Evolutionary conservation across 371 early-diverging fungal species (phyloP).

Genomic region (Amoeboaphelidium occidentale): DNA sequence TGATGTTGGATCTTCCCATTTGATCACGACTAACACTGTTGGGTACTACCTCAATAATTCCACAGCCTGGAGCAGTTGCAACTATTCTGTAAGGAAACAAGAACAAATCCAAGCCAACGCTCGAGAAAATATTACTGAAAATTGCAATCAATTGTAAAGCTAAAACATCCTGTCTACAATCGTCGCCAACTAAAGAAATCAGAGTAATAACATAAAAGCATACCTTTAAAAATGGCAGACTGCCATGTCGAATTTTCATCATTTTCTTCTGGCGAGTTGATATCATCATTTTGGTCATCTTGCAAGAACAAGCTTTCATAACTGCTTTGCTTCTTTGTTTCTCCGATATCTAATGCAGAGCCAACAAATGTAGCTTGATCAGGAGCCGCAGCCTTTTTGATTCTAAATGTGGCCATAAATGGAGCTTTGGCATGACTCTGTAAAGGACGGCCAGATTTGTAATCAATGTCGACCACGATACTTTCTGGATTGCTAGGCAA

Average conservation of each 20-base stretch:
- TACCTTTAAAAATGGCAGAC: conserved; percentile 96
- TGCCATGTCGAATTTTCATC: conserved; percentile 21
- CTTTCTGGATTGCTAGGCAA: conserved; percentile 94
- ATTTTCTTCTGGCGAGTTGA: conserved; percentile 6
- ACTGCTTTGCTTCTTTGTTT: background rate
- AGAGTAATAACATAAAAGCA: conserved; percentile 45
- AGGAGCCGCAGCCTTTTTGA: conserved; percentile 10
- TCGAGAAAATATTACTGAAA: conserved; percentile 86
- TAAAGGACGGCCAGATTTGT: conserved; percentile 77
- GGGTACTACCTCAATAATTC: conserved; percentile 98
- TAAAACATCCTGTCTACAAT: conserved; percentile 89
- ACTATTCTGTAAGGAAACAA: conserved; percentile 95
- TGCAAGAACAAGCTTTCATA: background rate
- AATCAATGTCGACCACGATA: conserved; percentile 80
- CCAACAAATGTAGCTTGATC: background rate
- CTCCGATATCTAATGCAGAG: too few relatives aligned
- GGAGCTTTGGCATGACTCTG: conserved; percentile 99
- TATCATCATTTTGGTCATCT: conserved; percentile 2
- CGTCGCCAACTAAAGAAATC: conserved; percentile 8
- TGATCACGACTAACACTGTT: conserved; percentile 92
- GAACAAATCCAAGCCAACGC: conserved; percentile 77
- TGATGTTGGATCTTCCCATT: conserved; percentile 94
- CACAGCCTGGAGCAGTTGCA: conserved; percentile 90
- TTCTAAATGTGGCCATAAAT: conserved; percentile 95
- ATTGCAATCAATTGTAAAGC: conserved; percentile 93